Evolutionary conservation across 177 flowering plant genomes (phyloP).

Genomic region (Vitis hybrid): DNA sequence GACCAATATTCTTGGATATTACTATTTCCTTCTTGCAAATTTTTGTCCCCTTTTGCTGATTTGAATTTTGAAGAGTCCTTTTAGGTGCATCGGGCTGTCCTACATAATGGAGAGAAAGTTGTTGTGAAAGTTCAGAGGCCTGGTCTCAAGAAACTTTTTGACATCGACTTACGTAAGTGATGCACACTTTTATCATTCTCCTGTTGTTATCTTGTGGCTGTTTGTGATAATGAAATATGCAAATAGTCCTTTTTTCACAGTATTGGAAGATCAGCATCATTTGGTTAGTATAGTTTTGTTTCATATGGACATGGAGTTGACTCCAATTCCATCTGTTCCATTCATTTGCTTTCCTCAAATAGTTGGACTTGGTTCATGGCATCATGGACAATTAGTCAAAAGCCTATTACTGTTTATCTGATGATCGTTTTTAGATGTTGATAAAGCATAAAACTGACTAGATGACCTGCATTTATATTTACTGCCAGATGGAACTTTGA

Average conservation of each 20-base stretch:
- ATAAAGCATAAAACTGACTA: too few species aligned
- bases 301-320: too few species aligned
- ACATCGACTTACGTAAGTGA: constrained; percentile 86
- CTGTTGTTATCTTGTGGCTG: not conserved
- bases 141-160: constrained; percentile 92
- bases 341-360: too few species aligned
- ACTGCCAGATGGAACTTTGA: too few species aligned
- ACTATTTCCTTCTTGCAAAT: not conserved
- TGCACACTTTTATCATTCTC: not conserved
- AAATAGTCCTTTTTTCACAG: too few species aligned
- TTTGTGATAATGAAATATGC: not conserved
- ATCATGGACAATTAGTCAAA: not conserved
- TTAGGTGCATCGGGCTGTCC: constrained; percentile 91
- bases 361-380: too few species aligned
- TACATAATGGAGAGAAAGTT: constrained; percentile 88
- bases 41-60: constrained; percentile 14
- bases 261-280: too few species aligned
- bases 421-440: not conserved
- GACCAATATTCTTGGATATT: too few species aligned
- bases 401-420: not conserved
- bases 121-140: constrained; percentile 97
- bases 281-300: too few species aligned
- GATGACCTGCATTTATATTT: too few species aligned
- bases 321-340: too few species aligned
- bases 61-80: constrained; percentile 12